Conservation (phyloP, 768 basidiomycete species). For the Lactarius sanguifluus region DNA sequence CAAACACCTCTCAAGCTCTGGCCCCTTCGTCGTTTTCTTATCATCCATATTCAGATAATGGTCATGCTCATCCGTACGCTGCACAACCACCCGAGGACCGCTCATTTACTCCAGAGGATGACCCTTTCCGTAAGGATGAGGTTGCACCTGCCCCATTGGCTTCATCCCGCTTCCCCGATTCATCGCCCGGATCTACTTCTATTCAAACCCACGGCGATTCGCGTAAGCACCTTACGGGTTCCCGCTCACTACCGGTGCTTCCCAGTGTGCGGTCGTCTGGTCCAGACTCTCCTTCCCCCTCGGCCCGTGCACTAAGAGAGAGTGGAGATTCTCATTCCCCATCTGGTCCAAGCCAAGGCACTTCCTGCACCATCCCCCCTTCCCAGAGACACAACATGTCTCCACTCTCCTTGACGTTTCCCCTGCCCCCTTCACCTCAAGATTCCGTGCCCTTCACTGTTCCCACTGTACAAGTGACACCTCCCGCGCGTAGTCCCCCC, state of each 20-base stretch:
- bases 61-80: background rate
- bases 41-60: constrained; percentile 10
- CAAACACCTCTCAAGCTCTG: constrained; percentile 10
- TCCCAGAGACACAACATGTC: constrained; percentile 7
- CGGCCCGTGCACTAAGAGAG: background rate
- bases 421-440: constrained; percentile 21
- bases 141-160: background rate
- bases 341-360: constrained; percentile 1
- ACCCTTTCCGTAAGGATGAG: constrained; percentile 29
- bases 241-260: constrained; percentile 14
- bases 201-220: background rate
- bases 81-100: constrained; percentile 9
- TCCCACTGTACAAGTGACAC: constrained; percentile 18
- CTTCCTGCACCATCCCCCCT: background rate
- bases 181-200: constrained; percentile 11
- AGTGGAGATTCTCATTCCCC: background rate
- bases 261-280: constrained; percentile 18
- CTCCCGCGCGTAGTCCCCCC: constrained; percentile 15
- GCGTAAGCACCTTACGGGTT: constrained; percentile 1
- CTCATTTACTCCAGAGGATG: constrained; percentile 26
- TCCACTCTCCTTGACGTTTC: constrained; percentile 27
- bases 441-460: constrained; percentile 8
- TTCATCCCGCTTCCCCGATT: background rate
- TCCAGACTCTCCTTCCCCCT: constrained; percentile 14
- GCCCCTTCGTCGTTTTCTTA: constrained; percentile 14